phyloP scores from a whole-genome alignment of 148 eudicot species.

The Rhododendron williamsianum region DNA sequence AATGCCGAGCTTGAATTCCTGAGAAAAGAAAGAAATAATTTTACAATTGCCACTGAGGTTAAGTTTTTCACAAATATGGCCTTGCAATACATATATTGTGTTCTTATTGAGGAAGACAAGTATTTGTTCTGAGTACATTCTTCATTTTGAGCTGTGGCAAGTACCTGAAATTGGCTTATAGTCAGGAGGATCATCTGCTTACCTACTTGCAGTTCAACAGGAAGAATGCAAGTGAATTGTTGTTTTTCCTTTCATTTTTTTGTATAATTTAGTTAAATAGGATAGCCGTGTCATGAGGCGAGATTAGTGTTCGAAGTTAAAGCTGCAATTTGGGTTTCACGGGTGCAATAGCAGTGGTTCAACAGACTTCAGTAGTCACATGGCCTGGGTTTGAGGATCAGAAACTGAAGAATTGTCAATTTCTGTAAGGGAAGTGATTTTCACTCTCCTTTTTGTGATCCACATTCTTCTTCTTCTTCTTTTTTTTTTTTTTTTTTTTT shows the following conservation, averaged over 20 bases:
- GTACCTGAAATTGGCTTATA: background rate
- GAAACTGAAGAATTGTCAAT: background rate
- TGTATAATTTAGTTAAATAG: background rate
- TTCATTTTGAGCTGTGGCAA: background rate
- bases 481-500: too few relatives aligned
- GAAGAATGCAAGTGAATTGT: background rate
- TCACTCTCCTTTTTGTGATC: too few relatives aligned
- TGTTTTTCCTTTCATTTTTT: background rate
- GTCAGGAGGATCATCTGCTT: background rate
- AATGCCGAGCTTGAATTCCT: slow-evolving; percentile 7
- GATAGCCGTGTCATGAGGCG: background rate
- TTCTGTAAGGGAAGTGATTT: background rate
- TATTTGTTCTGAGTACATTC: background rate
- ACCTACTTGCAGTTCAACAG: background rate
- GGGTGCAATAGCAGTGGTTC: background rate
- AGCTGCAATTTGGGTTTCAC: background rate
- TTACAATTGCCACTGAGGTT: background rate
- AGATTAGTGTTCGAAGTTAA: background rate
- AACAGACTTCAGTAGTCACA: background rate
- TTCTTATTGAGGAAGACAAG: background rate
- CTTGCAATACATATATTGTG: background rate
- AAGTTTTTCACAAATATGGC: background rate
- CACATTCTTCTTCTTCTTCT: too few relatives aligned
- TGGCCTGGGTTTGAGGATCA: background rate
- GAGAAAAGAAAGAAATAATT: background rate